Evolutionary conservation across 2,329 filamentous ascomycete genomes (phyloP), one percentile per base, ranked within the genome.

Genomic region (Moelleriella libera): DNA sequence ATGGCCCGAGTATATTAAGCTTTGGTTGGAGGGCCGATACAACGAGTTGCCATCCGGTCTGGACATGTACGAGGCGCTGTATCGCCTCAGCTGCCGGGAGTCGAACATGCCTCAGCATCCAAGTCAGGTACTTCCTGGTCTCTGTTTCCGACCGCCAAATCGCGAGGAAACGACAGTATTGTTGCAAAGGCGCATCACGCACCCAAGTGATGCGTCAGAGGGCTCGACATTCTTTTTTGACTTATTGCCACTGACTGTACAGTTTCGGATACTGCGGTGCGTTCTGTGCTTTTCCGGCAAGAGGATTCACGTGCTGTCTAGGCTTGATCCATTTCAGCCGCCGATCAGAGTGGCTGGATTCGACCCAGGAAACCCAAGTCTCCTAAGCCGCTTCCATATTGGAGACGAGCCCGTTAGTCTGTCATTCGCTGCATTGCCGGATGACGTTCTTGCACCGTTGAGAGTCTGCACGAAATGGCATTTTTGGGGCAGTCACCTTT

Each of bases 291-390:
- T 65, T 43, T 34, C 56, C 0, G 57, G 53, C 0, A 30, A 60
- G 1, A 44, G 65, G 0, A 51, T 75, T 4, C 71, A 75, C 47
- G 67, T 61, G 28, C 55, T 74, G 2, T 72, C 69, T 1, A 60
- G 72, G 0, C 57, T 75, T 0, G 71, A 75, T 32, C 61, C 58
- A 0, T 55, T 51, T 5, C 48, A 55, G 1, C 47, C 54, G 1
- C 63, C 60, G 5, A n/a, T 11, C 14, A 10, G 44, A 5, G 41
- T 44, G 14, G 11, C 10, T 8, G 44, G n/a, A 14, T 42, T 12
- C 30, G 47, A 48, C 4, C 39, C 41, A 5, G 28, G 37, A 1
- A 30, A 39, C 8, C 7, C 48, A 1, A 53, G 57, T 1, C 60
- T 69, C 0, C 54, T 61, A 0, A 61, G 61, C 28, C 58, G 64